phyloP scores from a whole-genome alignment of 306 rosid species.

The Boehmeria nivea region DNA sequence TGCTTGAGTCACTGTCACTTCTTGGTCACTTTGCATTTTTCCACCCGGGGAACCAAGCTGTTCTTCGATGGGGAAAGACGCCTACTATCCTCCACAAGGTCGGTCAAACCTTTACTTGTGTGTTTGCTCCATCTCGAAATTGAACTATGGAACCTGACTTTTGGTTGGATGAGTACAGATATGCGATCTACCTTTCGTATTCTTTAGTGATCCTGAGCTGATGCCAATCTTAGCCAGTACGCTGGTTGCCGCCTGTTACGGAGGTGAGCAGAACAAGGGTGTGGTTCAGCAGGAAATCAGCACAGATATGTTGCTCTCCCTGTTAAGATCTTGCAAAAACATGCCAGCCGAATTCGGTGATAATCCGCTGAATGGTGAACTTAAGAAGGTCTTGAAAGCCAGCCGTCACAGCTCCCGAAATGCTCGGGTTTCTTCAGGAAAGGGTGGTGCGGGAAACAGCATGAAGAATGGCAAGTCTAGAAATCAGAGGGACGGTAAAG shows the following conservation, averaged over 20 bases:
- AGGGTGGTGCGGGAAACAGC: slow-evolving; percentile 50
- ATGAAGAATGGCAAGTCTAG: slow-evolving; percentile 50
- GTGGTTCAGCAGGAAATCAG: slow-evolving; percentile 92
- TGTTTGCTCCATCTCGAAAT: slow-evolving; percentile 13
- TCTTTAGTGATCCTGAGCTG: slow-evolving; percentile 97
- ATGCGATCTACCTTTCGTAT: slow-evolving; percentile 86
- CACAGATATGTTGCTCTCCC: slow-evolving; percentile 81
- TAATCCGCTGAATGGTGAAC: slow-evolving; percentile 39
- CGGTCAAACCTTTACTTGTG: slow-evolving; percentile 20
- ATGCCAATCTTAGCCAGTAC: slow-evolving; percentile 94
- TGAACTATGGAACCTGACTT: slow-evolving; percentile 29
- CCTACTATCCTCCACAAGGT: slow-evolving; percentile 98
- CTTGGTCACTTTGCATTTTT: slow-evolving; percentile 89
- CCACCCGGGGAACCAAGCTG: slow-evolving; percentile 90
- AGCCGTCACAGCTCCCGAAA: slow-evolving; percentile 52
- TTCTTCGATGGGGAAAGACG: slow-evolving; percentile 95
- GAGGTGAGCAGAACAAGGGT: slow-evolving; percentile 84
- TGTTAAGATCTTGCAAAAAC: slow-evolving; percentile 72
- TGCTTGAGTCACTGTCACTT: slow-evolving; percentile 77
- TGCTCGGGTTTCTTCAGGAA: slow-evolving; percentile 39
- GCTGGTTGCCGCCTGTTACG: slow-evolving; percentile 83
- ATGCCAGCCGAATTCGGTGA: slow-evolving; percentile 50
- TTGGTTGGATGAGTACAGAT: slow-evolving; percentile 51
- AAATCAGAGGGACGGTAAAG: slow-evolving; percentile 56
- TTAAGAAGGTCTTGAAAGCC: slow-evolving; percentile 32